Conservation (phyloP, 768 basidiomycete genomes). For the Boletus sp. region DNA sequence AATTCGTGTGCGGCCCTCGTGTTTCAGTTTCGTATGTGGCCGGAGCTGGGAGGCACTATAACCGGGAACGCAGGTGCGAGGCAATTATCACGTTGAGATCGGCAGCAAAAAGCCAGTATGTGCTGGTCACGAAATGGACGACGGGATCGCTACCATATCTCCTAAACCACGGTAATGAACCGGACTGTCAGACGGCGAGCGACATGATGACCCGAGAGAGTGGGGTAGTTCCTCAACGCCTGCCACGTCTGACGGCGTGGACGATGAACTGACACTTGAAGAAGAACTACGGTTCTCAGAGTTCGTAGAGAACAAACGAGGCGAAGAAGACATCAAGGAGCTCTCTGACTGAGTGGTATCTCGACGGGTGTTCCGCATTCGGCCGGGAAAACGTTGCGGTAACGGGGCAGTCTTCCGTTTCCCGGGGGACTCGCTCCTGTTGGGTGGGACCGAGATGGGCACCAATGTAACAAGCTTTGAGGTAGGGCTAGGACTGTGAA, state of each 20-base stretch:
- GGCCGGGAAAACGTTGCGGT: conserved; percentile 6
- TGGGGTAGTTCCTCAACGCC: not conserved
- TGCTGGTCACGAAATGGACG: not conserved
- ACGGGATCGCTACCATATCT: not conserved
- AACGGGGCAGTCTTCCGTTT: conserved; percentile 7
- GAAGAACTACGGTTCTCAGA: not conserved
- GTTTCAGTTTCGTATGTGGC: not conserved
- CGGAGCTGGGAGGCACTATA: not conserved
- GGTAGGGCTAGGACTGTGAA: not conserved
- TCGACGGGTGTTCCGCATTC: not conserved
- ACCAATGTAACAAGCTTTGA: conserved; percentile 11
- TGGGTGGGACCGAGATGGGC: not conserved
- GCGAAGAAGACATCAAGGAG: conserved; percentile 7
- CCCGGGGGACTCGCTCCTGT: not conserved
- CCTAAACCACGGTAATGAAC: not conserved
- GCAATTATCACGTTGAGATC: not conserved
- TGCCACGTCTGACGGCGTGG: conserved; percentile 1
- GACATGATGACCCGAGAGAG: not conserved
- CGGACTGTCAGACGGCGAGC: not conserved
- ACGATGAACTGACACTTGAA: not conserved
- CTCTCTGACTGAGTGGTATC: conserved; percentile 4
- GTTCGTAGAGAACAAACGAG: conserved; percentile 1
- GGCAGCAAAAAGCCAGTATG: not conserved
- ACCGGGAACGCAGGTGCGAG: too few relatives aligned
- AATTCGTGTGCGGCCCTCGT: not conserved